Evolutionary conservation across 768 basidiomycete species (phyloP), one percentile per base, ranked within the genome.

Genomic region (Dacryopinax primogenitus): DNA sequence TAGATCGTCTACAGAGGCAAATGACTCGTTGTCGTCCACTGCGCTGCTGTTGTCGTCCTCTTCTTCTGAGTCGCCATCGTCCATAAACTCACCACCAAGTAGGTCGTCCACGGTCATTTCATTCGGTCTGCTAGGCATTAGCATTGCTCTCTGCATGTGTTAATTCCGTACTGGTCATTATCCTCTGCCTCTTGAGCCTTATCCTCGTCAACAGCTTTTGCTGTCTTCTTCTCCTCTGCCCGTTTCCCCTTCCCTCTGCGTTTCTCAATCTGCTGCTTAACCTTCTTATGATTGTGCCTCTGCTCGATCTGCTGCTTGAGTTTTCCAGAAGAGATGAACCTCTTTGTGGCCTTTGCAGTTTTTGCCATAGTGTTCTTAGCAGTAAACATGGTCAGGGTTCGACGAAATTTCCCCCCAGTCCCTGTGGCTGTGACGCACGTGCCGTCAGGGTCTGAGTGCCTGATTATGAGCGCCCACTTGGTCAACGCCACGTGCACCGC

Each of bases 321-420:
- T 72, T 88, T 86, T 1, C 94, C 94, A 66, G 88, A 91, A 2
- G 89, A 79, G 9, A 86, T 88, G 70, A 94, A 94, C 77, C 94
- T 92, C 72, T 86, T 85, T 12, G 88, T 87, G 0, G 90, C 83
- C 75, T 94, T 94, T 37, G 83, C 77, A 21, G 85, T 83, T 69
- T 88, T 91, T 65, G 51, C 51, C 51, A 58, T 58, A 15, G 18
- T 44, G 41, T 44, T 44, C 23, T 44, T 4, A 18, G 41, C 36
- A 9, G 11, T 9, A 44, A 23, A 18, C 41, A 15, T 7, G 41
- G 36, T 44, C 36, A 44, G 7, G 41, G 41, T 44, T 6, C 41
- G n/a, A 44, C 41, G 41, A 44, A 44, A 44, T 44, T 44, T 44
- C 36, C 9, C 41, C 16, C 18, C 4, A 23, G 41, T 44, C 4